Evolutionary conservation across 2,329 filamentous ascomycete genomes (phyloP).

Genomic region (Aulographum hederae): DNA sequence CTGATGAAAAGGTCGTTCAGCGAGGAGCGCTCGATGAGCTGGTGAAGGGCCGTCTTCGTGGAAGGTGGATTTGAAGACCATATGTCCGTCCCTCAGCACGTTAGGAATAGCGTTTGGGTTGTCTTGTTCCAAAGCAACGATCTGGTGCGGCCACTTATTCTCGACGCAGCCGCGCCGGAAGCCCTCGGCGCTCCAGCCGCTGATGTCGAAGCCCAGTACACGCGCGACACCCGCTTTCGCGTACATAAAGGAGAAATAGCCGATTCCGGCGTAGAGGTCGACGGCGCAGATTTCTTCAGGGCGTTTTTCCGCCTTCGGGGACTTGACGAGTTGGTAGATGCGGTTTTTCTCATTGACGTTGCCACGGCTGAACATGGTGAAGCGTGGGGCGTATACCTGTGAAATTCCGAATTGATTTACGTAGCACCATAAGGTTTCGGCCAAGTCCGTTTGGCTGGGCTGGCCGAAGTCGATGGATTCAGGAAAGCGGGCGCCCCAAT

Average conservation of each 20-base stretch:
- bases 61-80: too few relatives aligned
- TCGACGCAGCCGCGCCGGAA: constrained; percentile 19
- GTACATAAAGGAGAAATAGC: constrained; percentile 85
- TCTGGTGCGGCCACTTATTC: constrained; percentile 19
- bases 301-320: constrained; percentile 13
- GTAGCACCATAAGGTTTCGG: constrained; percentile 3
- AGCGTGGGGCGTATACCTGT: constrained; percentile 74
- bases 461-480: too few relatives aligned
- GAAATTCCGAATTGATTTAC: constrained; percentile 47
- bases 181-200: constrained; percentile 33
- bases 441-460: neutral
- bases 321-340: constrained; percentile 33
- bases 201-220: constrained; percentile 80
- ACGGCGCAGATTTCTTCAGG: constrained; percentile 25
- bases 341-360: constrained; percentile 81
- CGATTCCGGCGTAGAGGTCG: constrained; percentile 83
- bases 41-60: too few relatives aligned
- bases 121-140: neutral
- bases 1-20: neutral
- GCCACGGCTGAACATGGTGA: constrained; percentile 88
- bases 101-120: too few relatives aligned
- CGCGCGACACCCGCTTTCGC: constrained; percentile 45
- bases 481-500: too few relatives aligned
- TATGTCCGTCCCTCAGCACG: neutral
- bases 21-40: too few relatives aligned